These are phyloP conservation scores for Scheffersomyces stambukii DNA, from an alignment of 1,139 yeast genomes.

Conservation along the genomic window DNA sequence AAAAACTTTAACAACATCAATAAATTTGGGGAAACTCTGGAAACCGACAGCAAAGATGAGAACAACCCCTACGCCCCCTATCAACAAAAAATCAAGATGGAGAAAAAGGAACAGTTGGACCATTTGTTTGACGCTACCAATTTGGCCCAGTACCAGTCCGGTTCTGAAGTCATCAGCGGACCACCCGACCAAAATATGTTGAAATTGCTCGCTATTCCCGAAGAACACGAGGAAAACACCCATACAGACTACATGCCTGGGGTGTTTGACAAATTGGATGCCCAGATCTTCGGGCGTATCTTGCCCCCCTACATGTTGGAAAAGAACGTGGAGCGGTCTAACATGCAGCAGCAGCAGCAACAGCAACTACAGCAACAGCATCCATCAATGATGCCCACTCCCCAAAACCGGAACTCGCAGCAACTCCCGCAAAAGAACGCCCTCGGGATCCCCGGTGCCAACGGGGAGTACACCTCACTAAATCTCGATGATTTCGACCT, in stretches of 20 bases:
- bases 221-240: slow-evolving; percentile 9
- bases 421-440: slow-evolving; percentile 7
- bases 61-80: not conserved
- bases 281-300: slow-evolving; percentile 78
- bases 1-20: slow-evolving; percentile 35
- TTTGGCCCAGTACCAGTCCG: slow-evolving; percentile 11
- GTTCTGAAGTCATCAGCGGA: slow-evolving; percentile 10
- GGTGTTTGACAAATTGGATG: slow-evolving; percentile 76
- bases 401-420: slow-evolving; percentile 7
- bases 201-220: slow-evolving; percentile 4
- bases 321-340: too few relatives aligned
- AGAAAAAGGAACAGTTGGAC: slow-evolving; percentile 7
- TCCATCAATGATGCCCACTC: too few relatives aligned
- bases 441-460: too few relatives aligned
- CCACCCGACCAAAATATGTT: slow-evolving; percentile 6
- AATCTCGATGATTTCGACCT: too few relatives aligned
- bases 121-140: slow-evolving; percentile 11
- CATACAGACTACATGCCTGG: slow-evolving; percentile 58
- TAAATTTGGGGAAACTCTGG: slow-evolving; percentile 14
- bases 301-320: slow-evolving; percentile 79
- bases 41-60: slow-evolving; percentile 1
- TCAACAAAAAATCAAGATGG: too few relatives aligned
- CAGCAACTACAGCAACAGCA: slow-evolving; percentile 10
- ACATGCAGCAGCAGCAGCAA: slow-evolving; percentile 6
- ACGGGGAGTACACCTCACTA: too few relatives aligned